Evolutionary conservation across 139 green algal genomes (phyloP), one percentile per base, ranked within the genome.

Genomic region (Micractinium conductrix): DNA sequence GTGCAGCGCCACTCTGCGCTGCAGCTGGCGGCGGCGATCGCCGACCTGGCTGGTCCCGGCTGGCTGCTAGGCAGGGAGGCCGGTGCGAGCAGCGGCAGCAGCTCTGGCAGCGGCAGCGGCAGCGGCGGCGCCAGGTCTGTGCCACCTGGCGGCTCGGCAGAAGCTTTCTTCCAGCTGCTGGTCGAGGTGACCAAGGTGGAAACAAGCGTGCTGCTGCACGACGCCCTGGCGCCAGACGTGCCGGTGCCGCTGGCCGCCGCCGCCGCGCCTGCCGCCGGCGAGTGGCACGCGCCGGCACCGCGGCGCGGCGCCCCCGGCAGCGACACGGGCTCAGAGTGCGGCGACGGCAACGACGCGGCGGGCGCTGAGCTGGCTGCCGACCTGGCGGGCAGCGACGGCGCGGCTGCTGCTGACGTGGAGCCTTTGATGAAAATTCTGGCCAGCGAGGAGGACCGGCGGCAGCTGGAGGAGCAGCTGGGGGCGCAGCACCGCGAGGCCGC

Each of bases 1-100:
- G 85, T 89, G 24, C 91, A 95, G 84, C 83, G 86, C 10, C 92
- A 93, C 53, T 79, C 85, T 7, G 92, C 90, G 4, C 84, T 96
- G 60, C 90, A 89, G 58, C 42, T 94, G 78, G 91, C 92, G 55
- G 92, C 91, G 17, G 85, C 88, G 0, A 22, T 85, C 1, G 38
- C 83, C 16, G 86, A 88, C 12, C 40, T 95, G 48, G 53, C 72
- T 3, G 89, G 88, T 1, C 69, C 87, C 0, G 38, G n/a, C 2
- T 96, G 92, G 92, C 90, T 96, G 67, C 75, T 93, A 33, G 82
- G 53, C 30, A 24, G 17, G 69, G 33, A 33, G 12, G 30, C 4
- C 7, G 8, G 14, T 12, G 28, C 40, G n/a, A n/a, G n/a, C n/a
- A n/a, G n/a, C n/a, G n/a, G n/a, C n/a, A n/a, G n/a, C n/a, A n/a